These are phyloP conservation scores for Malassezia vespertilionis DNA, from an alignment of 1,284 basidiomycete genomes.

Conservation along the genomic window DNA sequence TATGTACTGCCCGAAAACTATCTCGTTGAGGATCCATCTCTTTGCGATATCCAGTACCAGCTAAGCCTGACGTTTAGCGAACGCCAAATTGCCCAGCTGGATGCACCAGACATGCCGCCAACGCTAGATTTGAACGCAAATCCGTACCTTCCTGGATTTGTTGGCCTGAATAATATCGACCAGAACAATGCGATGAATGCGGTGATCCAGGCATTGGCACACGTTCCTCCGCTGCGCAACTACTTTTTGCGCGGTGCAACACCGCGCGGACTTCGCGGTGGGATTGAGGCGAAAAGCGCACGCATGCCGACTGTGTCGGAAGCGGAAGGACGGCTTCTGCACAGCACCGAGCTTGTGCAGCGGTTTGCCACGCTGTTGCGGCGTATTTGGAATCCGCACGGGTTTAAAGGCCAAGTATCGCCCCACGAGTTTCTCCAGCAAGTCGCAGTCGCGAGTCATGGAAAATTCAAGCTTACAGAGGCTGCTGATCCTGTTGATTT, in stretches of 20 bases:
- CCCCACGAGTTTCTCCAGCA: conserved; percentile 98
- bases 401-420: conserved; percentile 86
- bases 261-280: not conserved
- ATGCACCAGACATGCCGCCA: conserved; percentile 49
- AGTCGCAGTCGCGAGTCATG: conserved; percentile 71
- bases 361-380: conserved; percentile 67
- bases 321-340: conserved; percentile 12
- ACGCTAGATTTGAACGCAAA: conserved; percentile 60
- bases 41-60: conserved; percentile 86
- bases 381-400: conserved; percentile 72
- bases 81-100: conserved; percentile 53
- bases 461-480: conserved; percentile 80
- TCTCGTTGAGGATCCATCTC: conserved; percentile 80
- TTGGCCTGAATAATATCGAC: conserved; percentile 96
- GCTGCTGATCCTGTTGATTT: conserved; percentile 96
- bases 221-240: conserved; percentile 78
- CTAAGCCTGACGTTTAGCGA: conserved; percentile 66
- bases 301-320: not conserved
- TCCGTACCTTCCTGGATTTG: conserved; percentile 80
- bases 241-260: conserved; percentile 50
- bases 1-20: conserved; percentile 98
- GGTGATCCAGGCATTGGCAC: conserved; percentile 81
- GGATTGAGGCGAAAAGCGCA: not conserved
- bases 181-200: conserved; percentile 95
- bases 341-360: conserved; percentile 63